Conservation (phyloP, 2,329 filamentous ascomycete species). For the Botrytis galanthina region DNA sequence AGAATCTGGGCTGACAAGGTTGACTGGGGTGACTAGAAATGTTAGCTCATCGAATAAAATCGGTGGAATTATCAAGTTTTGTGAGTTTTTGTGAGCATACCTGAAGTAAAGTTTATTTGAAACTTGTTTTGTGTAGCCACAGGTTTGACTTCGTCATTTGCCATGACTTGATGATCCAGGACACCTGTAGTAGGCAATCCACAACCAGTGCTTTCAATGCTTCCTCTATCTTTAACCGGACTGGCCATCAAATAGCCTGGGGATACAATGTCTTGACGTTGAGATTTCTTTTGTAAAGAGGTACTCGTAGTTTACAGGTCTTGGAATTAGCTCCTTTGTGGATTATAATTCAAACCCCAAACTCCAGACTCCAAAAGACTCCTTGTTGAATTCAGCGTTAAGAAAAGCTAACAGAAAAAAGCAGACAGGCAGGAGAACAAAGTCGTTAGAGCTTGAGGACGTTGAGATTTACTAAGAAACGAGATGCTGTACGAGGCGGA, state of each 20-base stretch:
- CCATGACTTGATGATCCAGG: background rate
- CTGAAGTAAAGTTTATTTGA: background rate
- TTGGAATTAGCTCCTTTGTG: background rate
- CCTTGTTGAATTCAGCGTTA: background rate
- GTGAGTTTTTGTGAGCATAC: background rate
- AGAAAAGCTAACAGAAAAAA: background rate
- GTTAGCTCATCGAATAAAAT: background rate
- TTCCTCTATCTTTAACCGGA: background rate
- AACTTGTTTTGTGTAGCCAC: background rate
- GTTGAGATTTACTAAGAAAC: background rate
- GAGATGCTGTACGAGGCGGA: background rate
- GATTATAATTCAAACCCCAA: background rate
- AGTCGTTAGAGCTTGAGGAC: background rate
- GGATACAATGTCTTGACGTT: too few species aligned
- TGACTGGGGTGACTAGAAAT: background rate
- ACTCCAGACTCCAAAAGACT: background rate
- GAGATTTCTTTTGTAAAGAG: background rate
- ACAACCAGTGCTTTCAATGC: background rate
- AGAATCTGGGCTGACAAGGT: too few species aligned
- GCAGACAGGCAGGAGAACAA: background rate
- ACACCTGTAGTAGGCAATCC: background rate
- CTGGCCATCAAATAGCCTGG: too few species aligned
- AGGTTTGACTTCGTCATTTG: too few species aligned
- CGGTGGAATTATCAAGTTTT: fast-evolving
- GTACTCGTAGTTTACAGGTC: background rate